Evolutionary conservation across 225 moss, liverwort and hornwort genomes (phyloP).

Genomic region (Marchantia polymorpha): DNA sequence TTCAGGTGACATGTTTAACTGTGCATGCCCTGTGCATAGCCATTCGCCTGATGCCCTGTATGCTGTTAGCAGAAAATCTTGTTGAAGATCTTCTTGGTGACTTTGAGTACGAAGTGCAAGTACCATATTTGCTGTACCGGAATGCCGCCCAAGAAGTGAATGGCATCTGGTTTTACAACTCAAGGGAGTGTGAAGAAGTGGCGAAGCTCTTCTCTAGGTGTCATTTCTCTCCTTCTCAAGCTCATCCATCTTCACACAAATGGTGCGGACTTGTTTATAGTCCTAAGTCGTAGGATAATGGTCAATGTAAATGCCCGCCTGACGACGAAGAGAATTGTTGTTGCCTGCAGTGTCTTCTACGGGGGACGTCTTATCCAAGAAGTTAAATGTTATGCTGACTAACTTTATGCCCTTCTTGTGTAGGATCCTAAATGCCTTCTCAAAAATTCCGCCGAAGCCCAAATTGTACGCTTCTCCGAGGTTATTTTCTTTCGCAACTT

Average conservation of each 20-base stretch:
- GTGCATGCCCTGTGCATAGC: not conserved
- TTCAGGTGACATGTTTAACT: not conserved
- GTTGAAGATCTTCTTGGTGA: constrained; percentile 92
- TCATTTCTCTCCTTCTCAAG: not conserved
- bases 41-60: not conserved
- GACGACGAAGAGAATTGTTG: too few species aligned
- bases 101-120: constrained; percentile 97
- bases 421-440: constrained; percentile 85
- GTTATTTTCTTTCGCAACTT: constrained; percentile 28
- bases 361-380: too few species aligned
- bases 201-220: constrained; percentile 88
- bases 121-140: constrained; percentile 90
- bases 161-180: constrained; percentile 98
- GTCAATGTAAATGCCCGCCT: too few species aligned
- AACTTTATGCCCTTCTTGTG: constrained; percentile 11
- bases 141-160: constrained; percentile 94
- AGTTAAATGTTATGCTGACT: not conserved
- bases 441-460: constrained; percentile 77
- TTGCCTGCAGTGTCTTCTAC: too few species aligned
- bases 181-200: constrained; percentile 91
- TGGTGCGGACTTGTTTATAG: not conserved
- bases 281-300: too few species aligned
- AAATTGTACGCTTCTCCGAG: constrained; percentile 64
- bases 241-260: not conserved
- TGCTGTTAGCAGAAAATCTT: constrained; percentile 66